Evolutionary conservation across 2,329 filamentous ascomycete genomes (phyloP), one percentile per base, ranked within the genome.

Genomic region (Myriosclerotinia duriaeana): DNA sequence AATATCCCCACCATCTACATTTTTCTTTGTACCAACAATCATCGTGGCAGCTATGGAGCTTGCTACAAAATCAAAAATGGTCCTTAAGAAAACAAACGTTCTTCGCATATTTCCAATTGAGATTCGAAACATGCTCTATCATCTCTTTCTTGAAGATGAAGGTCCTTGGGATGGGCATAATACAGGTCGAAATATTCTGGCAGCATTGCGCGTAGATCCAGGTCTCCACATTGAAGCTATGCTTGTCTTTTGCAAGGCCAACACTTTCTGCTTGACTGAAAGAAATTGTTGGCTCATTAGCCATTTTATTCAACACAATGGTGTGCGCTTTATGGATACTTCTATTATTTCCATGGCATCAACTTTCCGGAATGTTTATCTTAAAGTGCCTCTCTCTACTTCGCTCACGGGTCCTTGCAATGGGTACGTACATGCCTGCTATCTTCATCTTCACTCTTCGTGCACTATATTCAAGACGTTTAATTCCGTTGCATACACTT

Each of bases 211-310:
- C 5, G 12, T 30, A 5, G 62, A 65, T 40, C 30, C 40, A 22
- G 12, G 15, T 12, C 42, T 65, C 2, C 58, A 65, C n/a, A 14
- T 48, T 11, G 62, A 65, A 52, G 62, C 62, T 40, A n/a, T 65
- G 11, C 1, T 9, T 30, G n/a, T 65, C 1, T 65, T 65, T n/a
- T 65, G 58, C 6, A 17, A 42, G 8, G 30, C 30, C 7, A 65
- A 58, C 8, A 65, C 53, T 3, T 65, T 65, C 30, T 58, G 5
- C 5, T 40, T 65, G 8, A 50, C n/a, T 5, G 15, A 50, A 5
- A 30, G 46, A 14, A 65, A 65, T 50, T 1, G 5, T 5, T 65
- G 62, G 62, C 40, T 65, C 1, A 5, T 8, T 12, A 17, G 5
- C 12, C 56, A 38, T 38, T 48, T 64, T 8, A 36, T 54, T 44